Conservation (phyloP, 1,284 basidiomycete species). For the Calocybe gambosa region DNA sequence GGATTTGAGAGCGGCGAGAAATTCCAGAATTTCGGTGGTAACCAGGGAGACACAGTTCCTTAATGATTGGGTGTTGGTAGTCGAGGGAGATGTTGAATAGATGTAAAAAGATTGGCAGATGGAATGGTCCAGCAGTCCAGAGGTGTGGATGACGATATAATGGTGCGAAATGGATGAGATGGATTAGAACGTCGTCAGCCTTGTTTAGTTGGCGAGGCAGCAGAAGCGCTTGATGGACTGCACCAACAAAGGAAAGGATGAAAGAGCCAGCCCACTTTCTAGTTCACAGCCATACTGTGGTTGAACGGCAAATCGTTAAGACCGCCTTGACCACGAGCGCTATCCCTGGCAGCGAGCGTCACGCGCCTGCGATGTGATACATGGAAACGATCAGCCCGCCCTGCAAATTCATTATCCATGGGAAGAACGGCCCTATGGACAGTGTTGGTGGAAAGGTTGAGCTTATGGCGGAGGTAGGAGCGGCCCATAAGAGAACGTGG, state of each 20-base stretch:
- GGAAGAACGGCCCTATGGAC: background rate
- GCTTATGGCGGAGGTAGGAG: conserved; percentile 6
- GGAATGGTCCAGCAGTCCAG: background rate
- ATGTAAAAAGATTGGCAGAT: background rate
- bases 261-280: too few species aligned
- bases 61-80: background rate
- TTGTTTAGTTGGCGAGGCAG: too few species aligned
- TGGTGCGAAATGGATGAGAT: background rate
- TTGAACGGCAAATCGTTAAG: background rate
- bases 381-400: conserved; percentile 9
- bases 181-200: too few species aligned
- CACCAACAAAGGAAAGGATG: too few species aligned
- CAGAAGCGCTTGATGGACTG: too few species aligned
- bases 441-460: background rate
- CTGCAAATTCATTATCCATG: background rate
- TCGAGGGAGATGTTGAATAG: background rate
- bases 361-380: conserved; percentile 2
- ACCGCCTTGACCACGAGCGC: background rate
- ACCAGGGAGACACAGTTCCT: background rate
- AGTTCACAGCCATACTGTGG: too few species aligned
- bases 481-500: conserved; percentile 12
- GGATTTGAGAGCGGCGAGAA: background rate
- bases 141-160: background rate
- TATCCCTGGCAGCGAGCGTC: background rate
- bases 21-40: background rate